phyloP scores from a whole-genome alignment of 108 stramenopile species.

The Pseudonitzschia delicatissima region DNA sequence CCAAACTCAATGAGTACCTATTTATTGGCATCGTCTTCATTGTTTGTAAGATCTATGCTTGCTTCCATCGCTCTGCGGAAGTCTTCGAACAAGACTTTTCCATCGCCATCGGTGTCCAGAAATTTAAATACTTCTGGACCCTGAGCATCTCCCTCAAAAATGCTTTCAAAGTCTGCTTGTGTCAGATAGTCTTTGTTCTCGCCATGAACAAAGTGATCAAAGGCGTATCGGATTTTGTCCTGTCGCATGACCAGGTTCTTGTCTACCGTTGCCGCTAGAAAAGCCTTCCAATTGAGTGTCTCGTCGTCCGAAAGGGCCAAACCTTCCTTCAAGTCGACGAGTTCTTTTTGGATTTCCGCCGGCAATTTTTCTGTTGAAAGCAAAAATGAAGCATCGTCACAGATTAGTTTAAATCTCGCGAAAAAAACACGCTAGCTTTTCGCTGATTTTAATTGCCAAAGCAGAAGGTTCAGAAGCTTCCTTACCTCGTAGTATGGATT shows the following conservation, averaged over 20 bases:
- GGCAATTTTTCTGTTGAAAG: constrained; percentile 27
- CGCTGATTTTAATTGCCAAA: neutral
- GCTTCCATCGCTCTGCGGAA: constrained; percentile 46
- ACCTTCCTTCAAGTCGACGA: constrained; percentile 55
- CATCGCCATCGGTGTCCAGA: constrained; percentile 82
- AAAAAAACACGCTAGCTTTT: too few species aligned
- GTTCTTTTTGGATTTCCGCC: constrained; percentile 32
- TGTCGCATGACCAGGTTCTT: constrained; percentile 69
- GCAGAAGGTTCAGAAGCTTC: neutral
- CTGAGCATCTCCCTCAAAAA: constrained; percentile 80
- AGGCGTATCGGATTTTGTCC: constrained; percentile 82
- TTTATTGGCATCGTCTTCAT: neutral
- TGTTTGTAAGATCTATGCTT: constrained; percentile 15
- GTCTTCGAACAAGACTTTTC: constrained; percentile 83
- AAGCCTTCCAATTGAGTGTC: constrained; percentile 82
- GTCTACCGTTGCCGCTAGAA: constrained; percentile 82
- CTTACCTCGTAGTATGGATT: constrained; percentile 53
- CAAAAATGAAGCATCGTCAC: neutral
- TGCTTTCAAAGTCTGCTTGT: constrained; percentile 66
- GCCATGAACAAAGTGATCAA: constrained; percentile 77
- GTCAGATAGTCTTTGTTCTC: constrained; percentile 60
- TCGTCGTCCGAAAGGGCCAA: constrained; percentile 67
- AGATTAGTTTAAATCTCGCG: too few species aligned
- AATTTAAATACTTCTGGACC: constrained; percentile 78
- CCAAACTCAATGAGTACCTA: too few species aligned